phyloP scores from a whole-genome alignment of 1,284 basidiomycete genomes.

The Trichosporon sp. region DNA sequence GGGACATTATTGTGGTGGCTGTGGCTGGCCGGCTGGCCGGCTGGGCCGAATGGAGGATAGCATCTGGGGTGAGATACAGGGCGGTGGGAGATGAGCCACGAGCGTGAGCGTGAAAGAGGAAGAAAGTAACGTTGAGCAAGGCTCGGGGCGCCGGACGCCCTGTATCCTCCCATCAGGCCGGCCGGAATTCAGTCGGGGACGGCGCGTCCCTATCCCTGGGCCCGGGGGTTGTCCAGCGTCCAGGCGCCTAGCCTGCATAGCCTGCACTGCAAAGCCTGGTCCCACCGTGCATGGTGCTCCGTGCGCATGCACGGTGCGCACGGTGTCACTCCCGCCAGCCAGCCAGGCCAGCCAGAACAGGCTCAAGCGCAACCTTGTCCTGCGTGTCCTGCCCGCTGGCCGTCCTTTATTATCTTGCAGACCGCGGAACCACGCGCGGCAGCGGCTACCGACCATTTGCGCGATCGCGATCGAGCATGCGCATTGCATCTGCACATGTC shows the following conservation, averaged over 20 bases:
- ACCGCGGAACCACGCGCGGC: background rate
- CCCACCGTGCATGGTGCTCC: background rate
- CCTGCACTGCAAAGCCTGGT: background rate
- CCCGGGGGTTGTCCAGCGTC: background rate
- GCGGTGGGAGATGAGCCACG: background rate
- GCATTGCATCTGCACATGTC: background rate
- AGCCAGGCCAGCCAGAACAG: background rate
- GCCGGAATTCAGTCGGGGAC: background rate
- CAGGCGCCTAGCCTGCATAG: background rate
- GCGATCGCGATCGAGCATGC: background rate
- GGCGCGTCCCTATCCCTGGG: background rate
- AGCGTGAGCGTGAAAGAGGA: background rate
- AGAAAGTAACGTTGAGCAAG: background rate
- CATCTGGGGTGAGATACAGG: background rate
- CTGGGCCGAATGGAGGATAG: too few species aligned
- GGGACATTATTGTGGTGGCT: background rate
- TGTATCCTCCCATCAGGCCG: background rate
- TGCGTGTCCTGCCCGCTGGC: background rate
- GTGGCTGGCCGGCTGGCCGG: too few species aligned
- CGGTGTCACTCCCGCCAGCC: background rate
- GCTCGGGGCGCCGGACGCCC: too few species aligned
- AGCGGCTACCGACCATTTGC: background rate
- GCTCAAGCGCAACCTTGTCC: background rate
- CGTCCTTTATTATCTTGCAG: background rate
- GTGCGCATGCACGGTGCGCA: background rate